Evolutionary conservation across 2,329 filamentous ascomycete genomes (phyloP).

Genomic region (Talaromyces sp.): DNA sequence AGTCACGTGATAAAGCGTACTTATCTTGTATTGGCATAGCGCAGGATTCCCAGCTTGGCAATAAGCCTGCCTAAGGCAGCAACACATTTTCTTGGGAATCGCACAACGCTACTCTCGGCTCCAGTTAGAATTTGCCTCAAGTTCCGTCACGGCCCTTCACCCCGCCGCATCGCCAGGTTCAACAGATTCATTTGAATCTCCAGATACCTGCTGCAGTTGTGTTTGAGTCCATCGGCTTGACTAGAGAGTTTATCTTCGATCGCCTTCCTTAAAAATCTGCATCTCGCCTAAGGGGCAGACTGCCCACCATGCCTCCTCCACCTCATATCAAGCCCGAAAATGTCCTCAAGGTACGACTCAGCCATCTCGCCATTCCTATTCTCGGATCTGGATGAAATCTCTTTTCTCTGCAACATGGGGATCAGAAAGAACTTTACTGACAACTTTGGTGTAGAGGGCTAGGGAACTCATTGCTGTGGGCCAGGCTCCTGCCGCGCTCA

Average conservation of each 20-base stretch:
- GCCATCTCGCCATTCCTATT: conserved; percentile 7
- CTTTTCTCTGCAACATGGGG: neutral
- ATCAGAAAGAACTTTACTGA: conserved; percentile 8
- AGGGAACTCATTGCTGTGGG: conserved; percentile 98
- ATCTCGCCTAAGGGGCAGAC: conserved; percentile 30
- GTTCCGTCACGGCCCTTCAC: conserved; percentile 17
- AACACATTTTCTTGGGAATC: conserved; percentile 13
- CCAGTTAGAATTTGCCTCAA: conserved; percentile 19
- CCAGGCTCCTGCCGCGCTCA: conserved; percentile 87
- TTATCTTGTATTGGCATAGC: neutral
- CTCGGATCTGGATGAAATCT: neutral
- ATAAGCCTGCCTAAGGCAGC: neutral
- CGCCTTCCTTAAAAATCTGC: conserved; percentile 5
- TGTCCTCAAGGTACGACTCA: conserved; percentile 71
- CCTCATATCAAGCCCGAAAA: conserved; percentile 98
- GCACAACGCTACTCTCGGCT: conserved; percentile 17
- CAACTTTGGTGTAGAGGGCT: conserved; percentile 59
- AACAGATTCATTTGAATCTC: conserved; percentile 9
- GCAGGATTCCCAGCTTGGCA: neutral
- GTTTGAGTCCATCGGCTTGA: neutral
- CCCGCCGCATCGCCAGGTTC: conserved; percentile 18
- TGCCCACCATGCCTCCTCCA: conserved; percentile 78
- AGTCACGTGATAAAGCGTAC: neutral
- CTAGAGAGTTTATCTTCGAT: neutral
- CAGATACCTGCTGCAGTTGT: conserved; percentile 8